phyloP scores from a whole-genome alignment of 805 yeast species.

The Lachancea sp. region DNA sequence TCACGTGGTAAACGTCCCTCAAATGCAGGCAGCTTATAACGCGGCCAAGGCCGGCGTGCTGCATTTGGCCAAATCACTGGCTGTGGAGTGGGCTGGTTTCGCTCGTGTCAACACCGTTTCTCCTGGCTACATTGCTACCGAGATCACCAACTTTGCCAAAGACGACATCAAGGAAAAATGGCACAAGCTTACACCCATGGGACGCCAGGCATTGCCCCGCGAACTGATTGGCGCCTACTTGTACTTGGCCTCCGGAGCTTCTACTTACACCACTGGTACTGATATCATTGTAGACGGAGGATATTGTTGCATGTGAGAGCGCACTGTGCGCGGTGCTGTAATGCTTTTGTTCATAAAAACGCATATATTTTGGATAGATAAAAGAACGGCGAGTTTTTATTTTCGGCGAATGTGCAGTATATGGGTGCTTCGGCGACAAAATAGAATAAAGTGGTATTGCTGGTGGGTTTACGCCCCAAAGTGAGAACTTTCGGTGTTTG shows the following conservation, averaged over 20 bases:
- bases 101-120: slow-evolving; percentile 80
- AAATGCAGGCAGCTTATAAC: slow-evolving; percentile 78
- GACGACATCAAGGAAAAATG: slow-evolving; percentile 42
- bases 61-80: slow-evolving; percentile 69
- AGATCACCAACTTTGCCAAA: slow-evolving; percentile 47
- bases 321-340: slow-evolving; percentile 27
- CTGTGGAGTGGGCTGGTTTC: slow-evolving; percentile 80
- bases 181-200: slow-evolving; percentile 54
- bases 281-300: slow-evolving; percentile 81
- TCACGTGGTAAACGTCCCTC: slow-evolving; percentile 80
- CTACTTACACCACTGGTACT: slow-evolving; percentile 72
- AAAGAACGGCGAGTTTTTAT: no score
- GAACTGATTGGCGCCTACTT: slow-evolving; percentile 77
- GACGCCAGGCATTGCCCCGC: slow-evolving; percentile 65
- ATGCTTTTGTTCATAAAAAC: no score
- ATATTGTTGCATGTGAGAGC: slow-evolving; percentile 12
- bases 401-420: no score
- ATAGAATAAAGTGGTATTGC: no score
- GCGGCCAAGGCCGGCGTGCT: slow-evolving; percentile 80
- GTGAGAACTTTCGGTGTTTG: no score
- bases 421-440: no score
- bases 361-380: no score
- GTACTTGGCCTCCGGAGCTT: slow-evolving; percentile 74
- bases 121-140: slow-evolving; percentile 83
- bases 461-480: no score